Conservation (phyloP, 345 rosid genomes). For the Pistacia integerrima region DNA sequence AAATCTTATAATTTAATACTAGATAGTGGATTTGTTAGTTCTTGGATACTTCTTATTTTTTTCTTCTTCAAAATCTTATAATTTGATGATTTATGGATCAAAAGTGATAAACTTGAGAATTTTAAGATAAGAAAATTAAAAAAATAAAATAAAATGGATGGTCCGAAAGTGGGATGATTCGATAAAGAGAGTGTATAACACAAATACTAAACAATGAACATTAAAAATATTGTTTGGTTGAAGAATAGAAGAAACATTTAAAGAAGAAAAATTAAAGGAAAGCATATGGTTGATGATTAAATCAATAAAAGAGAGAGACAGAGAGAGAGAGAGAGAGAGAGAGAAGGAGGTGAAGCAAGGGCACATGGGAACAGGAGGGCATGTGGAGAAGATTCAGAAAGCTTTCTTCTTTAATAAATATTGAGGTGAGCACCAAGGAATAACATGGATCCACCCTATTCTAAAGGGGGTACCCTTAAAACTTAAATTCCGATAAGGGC, state of each 20-base stretch:
- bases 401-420: slow-evolving; percentile 34
- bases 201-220: not conserved
- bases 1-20: not conserved
- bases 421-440: slow-evolving; percentile 41
- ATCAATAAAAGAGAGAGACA: not conserved
- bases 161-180: slow-evolving; percentile 14
- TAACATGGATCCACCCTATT: slow-evolving; percentile 57
- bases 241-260: not conserved
- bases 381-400: slow-evolving; percentile 79
- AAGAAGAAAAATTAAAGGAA: slow-evolving; percentile 12
- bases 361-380: slow-evolving; percentile 84
- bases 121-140: too few species aligned
- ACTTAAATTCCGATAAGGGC: slow-evolving; percentile 41
- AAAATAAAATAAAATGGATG: slow-evolving; percentile 5
- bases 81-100: slow-evolving; percentile 15
- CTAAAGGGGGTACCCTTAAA: slow-evolving; percentile 39
- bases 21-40: not conserved
- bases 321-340: slow-evolving; percentile 2
- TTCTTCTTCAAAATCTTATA: not conserved
- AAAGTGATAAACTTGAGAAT: not conserved
- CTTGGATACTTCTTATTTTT: not conserved
- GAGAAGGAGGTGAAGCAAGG: slow-evolving; percentile 34
- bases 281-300: slow-evolving; percentile 6
- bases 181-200: not conserved
- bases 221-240: slow-evolving; percentile 11